Percentiles rank a stretch among this genome's conserved stretches.
Conservation (phyloP, 768 basidiomycete species). For the Cubamyces lactineus region DNA sequence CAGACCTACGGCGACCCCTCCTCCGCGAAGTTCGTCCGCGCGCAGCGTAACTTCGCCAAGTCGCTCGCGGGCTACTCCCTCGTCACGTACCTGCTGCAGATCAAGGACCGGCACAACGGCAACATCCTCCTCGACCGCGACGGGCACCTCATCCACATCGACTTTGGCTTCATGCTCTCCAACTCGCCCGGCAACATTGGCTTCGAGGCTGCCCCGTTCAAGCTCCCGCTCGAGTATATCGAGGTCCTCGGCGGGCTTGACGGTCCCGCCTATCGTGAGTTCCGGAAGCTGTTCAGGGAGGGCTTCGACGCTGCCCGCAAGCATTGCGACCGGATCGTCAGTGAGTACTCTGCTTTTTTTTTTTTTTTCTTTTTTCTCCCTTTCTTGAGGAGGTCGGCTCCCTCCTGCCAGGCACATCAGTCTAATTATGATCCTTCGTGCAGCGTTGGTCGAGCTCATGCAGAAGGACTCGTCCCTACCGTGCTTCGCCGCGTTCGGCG, state of each 20-base stretch:
- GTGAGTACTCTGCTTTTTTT: slow-evolving; percentile 45
- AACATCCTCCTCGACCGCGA: slow-evolving; percentile 96
- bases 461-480: slow-evolving; percentile 94
- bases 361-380: no score
- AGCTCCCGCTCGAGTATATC: slow-evolving; percentile 91
- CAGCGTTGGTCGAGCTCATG: slow-evolving; percentile 93
- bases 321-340: slow-evolving; percentile 95
- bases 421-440: background rate
- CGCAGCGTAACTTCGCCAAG: slow-evolving; percentile 92
- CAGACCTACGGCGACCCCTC: slow-evolving; percentile 91
- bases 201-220: slow-evolving; percentile 99
- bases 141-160: slow-evolving; percentile 94
- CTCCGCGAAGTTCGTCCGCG: slow-evolving; percentile 84
- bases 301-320: slow-evolving; percentile 94
- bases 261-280: slow-evolving; percentile 77
- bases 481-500: slow-evolving; percentile 89
- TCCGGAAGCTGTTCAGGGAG: slow-evolving; percentile 85
- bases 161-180: slow-evolving; percentile 97
- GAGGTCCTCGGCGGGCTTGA: slow-evolving; percentile 91
- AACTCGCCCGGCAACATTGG: slow-evolving; percentile 98
- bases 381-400: no score
- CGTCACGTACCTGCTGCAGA: slow-evolving; percentile 94
- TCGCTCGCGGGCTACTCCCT: slow-evolving; percentile 94
- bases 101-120: slow-evolving; percentile 98
- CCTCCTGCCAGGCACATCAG: background rate